Base-by-base conservation (phyloP, 2,329 filamentous ascomycete species). In the Epichloe elymi region DNA sequence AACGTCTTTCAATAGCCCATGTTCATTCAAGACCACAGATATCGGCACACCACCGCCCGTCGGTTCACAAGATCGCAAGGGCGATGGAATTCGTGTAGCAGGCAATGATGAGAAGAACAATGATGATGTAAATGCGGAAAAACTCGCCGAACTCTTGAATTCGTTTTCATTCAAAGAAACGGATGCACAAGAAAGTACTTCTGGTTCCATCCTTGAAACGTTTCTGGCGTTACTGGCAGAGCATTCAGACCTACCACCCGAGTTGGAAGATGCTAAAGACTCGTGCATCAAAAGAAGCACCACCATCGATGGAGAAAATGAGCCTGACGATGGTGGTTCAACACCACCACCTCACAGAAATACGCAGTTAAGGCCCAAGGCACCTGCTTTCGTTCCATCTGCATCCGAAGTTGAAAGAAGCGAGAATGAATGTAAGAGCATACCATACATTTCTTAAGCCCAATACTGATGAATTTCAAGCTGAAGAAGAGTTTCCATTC, bases 111-210 rank as follows among this genome's bases (percentile, higher is more conserved):
- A 33, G 30, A 45, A 42, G 4, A 19, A 3, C 30, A 35, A 17
- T 12, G 48, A 53, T 39, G 51, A 50, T 40, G 19, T 12, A 12
- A 46, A 51, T 35, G 44, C 36, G 12, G 48, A 42, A 11, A 5
- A 43, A 40, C 46, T 54, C 44, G 23, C 50, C 4, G 39, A 43
- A 10, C 19, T 54, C 8, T 43, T 54, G 12, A 4, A 39, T 20
- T 52, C 50, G 3, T 54, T 51, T 23, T 49, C 52, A 6, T 54
- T 54, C 17, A 49, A 49, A 14, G 52, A 54, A 20, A 15, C 5
- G 26, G 23, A 38, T 4, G 8, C 4, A 10, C 19, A 20, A 12
- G 49, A 12, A 26, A 8, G 51, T 43, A 4, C 17, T 39, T 46
- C 44, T 11, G 47, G 26, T 19, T 39, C 46, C 15, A 47, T 54